Conservation (phyloP, 164 flowering plant genomes). For the Annona squamosa region DNA sequence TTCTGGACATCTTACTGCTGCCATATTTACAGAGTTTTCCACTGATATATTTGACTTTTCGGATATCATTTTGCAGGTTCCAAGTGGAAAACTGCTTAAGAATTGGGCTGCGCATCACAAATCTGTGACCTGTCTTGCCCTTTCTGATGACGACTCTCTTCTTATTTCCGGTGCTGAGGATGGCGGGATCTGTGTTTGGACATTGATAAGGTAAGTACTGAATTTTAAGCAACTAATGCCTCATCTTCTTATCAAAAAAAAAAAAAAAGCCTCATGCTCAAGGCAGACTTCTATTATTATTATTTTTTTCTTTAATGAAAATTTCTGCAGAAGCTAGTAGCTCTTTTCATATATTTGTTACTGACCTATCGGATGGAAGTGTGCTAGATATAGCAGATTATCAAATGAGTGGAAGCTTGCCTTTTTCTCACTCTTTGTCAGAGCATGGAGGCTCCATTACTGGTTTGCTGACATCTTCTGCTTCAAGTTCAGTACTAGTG, state of each 20-base stretch:
- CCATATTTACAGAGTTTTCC: not conserved
- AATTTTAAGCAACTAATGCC: not conserved
- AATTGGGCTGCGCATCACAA: conserved; percentile 43
- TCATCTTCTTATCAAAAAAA: too few relatives aligned
- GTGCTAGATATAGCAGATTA: conserved; percentile 40
- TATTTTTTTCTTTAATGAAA: not conserved
- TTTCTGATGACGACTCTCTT: conserved; percentile 45
- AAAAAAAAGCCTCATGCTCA: too few relatives aligned
- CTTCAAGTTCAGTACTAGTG: conserved; percentile 26
- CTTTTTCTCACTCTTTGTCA: conserved; percentile 21
- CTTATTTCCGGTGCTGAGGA: conserved; percentile 49
- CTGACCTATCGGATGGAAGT: conserved; percentile 30
- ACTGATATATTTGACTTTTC: not conserved
- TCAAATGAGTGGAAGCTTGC: conserved; percentile 15
- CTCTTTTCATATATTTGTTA: conserved; percentile 1
- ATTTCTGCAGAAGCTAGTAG: not conserved
- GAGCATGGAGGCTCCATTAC: conserved; percentile 42
- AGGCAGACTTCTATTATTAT: too few relatives aligned
- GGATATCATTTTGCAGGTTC: conserved; percentile 22
- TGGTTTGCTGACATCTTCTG: conserved; percentile 25
- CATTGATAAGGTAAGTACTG: conserved; percentile 35
- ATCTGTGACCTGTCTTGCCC: conserved; percentile 33
- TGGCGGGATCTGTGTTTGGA: conserved; percentile 43
- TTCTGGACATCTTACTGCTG: not conserved
- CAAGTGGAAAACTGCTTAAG: conserved; percentile 43